Conservation (phyloP, 2,329 filamentous ascomycete genomes). For the Pestalotiopsis fici region DNA sequence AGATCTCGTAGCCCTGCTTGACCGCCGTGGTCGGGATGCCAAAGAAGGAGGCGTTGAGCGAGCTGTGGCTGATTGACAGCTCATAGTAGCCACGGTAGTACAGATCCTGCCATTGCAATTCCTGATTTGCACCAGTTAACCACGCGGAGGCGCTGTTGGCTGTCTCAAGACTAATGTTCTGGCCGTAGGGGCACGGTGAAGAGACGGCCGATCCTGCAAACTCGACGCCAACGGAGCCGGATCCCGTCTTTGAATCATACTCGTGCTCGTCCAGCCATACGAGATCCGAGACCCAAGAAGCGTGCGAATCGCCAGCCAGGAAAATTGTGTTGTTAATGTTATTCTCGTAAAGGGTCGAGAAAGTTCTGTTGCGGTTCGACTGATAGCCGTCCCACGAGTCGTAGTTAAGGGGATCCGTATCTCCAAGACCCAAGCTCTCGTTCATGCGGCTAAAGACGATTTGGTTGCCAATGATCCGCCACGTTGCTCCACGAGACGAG, state of each 20-base stretch:
- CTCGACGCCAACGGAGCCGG: constrained; percentile 49
- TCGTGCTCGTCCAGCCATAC: constrained; percentile 45
- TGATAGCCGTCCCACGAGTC: constrained; percentile 50
- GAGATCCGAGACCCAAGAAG: constrained; percentile 56
- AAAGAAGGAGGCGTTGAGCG: constrained; percentile 58
- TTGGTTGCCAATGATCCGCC: constrained; percentile 72
- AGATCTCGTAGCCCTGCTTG: constrained; percentile 58
- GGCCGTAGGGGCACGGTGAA: constrained; percentile 56
- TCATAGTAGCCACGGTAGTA: constrained; percentile 70
- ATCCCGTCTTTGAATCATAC: constrained; percentile 45
- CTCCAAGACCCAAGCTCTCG: constrained; percentile 25
- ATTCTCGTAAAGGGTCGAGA: constrained; percentile 60
- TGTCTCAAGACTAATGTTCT: constrained; percentile 52
- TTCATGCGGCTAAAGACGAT: constrained; percentile 57
- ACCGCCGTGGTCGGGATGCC: constrained; percentile 47
- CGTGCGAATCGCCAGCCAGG: constrained; percentile 62
- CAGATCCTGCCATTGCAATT: constrained; percentile 64
- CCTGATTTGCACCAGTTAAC: constrained; percentile 49
- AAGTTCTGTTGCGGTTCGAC: constrained; percentile 62
- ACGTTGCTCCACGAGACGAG: constrained; percentile 61
- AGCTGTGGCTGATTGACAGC: constrained; percentile 51
- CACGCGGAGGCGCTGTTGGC: constrained; percentile 45
- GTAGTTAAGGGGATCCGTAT: constrained; percentile 46
- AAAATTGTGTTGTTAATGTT: constrained; percentile 67
- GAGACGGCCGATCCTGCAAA: constrained; percentile 60